These are phyloP conservation scores for Leishmania braziliensis DNA, from an alignment of 208 protist species.

Conservation along the genomic window DNA sequence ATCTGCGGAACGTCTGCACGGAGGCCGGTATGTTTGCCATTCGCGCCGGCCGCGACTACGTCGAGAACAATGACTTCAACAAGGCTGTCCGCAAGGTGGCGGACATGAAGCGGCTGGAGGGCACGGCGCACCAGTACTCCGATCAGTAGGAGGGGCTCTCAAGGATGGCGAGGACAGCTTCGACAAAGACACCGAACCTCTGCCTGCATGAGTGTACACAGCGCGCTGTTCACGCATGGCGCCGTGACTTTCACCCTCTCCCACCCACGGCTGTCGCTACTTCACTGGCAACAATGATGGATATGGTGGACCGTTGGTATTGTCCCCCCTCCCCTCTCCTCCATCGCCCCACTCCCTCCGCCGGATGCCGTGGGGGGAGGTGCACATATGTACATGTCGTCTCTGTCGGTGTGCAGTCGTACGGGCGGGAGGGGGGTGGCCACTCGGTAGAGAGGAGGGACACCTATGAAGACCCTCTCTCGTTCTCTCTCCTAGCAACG, in stretches of 20 bases:
- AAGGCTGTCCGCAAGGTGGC: conserved; percentile 98
- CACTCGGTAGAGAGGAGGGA: not conserved
- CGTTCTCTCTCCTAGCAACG: not conserved
- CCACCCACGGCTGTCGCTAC: not conserved
- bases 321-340: not conserved
- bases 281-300: not conserved
- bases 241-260: not conserved
- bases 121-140: conserved; percentile 83
- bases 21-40: conserved; percentile 99
- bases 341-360: too few relatives aligned
- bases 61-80: conserved; percentile 99
- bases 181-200: not conserved
- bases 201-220: not conserved
- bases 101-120: conserved; percentile 99
- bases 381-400: not conserved
- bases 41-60: conserved; percentile 96
- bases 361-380: not conserved
- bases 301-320: not conserved
- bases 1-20: conserved; percentile 98
- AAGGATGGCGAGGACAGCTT: not conserved
- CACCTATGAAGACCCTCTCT: not conserved
- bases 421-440: not conserved
- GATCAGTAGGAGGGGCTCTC: conserved; percentile 65
- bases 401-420: not conserved
- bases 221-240: not conserved